Percentiles rank a stretch among this genome's conserved stretches.
phyloP scores from a whole-genome alignment of 208 protist genomes.

The Polymyxa betae region DNA sequence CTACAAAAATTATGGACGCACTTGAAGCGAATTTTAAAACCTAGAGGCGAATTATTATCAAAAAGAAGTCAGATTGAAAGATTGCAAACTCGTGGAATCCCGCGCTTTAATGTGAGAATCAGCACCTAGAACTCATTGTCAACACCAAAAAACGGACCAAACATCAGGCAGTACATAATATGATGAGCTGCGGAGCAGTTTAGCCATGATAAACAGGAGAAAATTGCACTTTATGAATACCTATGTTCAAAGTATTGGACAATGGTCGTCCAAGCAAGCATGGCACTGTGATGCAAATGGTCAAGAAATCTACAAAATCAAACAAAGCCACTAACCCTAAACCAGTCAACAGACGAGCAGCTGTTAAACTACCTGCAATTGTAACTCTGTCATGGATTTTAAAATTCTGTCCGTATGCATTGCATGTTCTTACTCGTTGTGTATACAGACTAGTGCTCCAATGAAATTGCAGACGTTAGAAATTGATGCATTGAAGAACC shows the following conservation, averaged over 20 bases:
- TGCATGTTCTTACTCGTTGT: conserved; percentile 8
- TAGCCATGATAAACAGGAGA: not conserved
- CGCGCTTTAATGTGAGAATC: conserved; percentile 27
- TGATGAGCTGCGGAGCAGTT: not conserved
- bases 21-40: conserved; percentile 41
- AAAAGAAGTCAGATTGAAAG: not conserved
- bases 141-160: not conserved
- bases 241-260: conserved; percentile 57
- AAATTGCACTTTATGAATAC: not conserved
- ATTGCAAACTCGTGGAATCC: not conserved
- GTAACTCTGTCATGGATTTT: not conserved
- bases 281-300: not conserved
- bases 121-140: conserved; percentile 12
- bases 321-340: not conserved
- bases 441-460: not conserved
- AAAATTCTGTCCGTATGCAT: no score
- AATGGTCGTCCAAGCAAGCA: conserved; percentile 56
- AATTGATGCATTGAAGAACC: conserved; percentile 52
- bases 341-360: conserved; percentile 5
- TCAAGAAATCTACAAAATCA: not conserved
- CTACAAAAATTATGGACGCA: conserved; percentile 27
- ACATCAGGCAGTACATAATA: conserved; percentile 1
- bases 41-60: not conserved
- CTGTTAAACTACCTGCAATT: conserved; percentile 5
- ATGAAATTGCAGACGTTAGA: conserved; percentile 48